Evolutionary conservation across 2,329 filamentous ascomycete genomes (phyloP), one percentile per base, ranked within the genome.

Genomic region (Rhinocladiella mackenziei): DNA sequence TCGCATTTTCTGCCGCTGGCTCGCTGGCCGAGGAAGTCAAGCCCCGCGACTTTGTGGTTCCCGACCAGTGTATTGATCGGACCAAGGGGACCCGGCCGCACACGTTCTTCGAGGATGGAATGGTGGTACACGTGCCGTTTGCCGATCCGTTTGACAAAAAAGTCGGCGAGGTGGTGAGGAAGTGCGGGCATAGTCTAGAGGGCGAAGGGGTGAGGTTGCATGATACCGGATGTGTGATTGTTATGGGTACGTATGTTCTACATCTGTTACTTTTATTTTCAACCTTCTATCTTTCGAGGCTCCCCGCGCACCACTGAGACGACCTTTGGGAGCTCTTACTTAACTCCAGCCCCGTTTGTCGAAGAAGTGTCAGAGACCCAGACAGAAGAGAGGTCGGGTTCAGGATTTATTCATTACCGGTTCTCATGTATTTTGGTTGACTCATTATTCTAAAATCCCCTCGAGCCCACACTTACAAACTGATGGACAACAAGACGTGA

Each of bases 31-130:
- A 96, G 72, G 80, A 88, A 61, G 91, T 98, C 66, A 87, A 86
- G 69, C 92, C 92, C 31, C 84, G 92, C 70, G 92, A 98, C 73
- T 98, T 98, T 66, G 86, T 97, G 39, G 78, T 98, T 9, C 92
- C 91, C 0, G 89, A 96, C 69, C 92, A 98, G 73, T 79, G 94
- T 65, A 96, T 97, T 64, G 92, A 98, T 72, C 86, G 91, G 52
- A 97, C 91, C 56, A 97, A 96, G 78, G 92, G 91, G 41, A 76
- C 95, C 52, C 78, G 92, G 5, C 89, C 91, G 2, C 96, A 91
- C 66, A 97, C 92, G 18, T 98, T 95, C 73, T 98, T 97, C 64
- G 70, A 72, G 57, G 62, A 60, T 8, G 92, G 92, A 20, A 80
- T 95, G 55, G 92, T 98, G 11, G 88, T 86, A 26, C 92, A 98